A percentile compares a stretch with the other conserved stretches of the same genome.
These are phyloP conservation scores for Barnettozyma californica DNA, from an alignment of 805 yeast species.

Conservation along the genomic window DNA sequence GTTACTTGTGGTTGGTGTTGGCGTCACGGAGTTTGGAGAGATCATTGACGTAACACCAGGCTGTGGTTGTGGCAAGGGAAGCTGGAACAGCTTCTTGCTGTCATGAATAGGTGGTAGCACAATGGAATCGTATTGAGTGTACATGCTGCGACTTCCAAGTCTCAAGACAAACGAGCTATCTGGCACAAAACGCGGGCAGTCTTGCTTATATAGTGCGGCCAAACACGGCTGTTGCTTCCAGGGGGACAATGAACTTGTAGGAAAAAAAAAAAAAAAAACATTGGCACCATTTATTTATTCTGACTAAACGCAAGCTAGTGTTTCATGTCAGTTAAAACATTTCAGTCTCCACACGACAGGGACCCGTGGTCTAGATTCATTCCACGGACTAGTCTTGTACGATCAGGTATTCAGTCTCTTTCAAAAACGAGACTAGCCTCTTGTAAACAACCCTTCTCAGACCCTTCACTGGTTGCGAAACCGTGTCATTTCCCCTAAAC, in stretches of 20 bases:
- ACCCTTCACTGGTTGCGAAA: not conserved
- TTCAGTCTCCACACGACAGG: too few relatives aligned
- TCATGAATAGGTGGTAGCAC: conserved; percentile 11
- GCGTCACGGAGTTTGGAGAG: conserved; percentile 1
- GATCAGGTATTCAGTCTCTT: not conserved
- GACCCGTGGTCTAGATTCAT: too few relatives aligned
- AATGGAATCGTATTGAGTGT: conserved; percentile 9
- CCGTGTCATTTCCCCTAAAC: not conserved
- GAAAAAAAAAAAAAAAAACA: not conserved
- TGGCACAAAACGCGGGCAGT: not conserved
- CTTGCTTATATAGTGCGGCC: not conserved
- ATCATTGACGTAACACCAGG: conserved; percentile 1
- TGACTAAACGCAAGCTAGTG: not conserved
- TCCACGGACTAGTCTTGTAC: not conserved
- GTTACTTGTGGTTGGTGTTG: conserved; percentile 7
- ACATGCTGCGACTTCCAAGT: conserved; percentile 1
- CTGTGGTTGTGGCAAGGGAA: conserved; percentile 8
- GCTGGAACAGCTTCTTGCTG: conserved; percentile 7
- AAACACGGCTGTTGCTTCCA: conserved; percentile 4
- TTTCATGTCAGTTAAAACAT: not conserved
- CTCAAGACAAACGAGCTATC: not conserved
- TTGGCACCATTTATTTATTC: not conserved
- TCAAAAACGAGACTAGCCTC: not conserved
- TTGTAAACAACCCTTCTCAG: not conserved
- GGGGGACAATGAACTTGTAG: not conserved